These are phyloP conservation scores for Picochlorum sp. DNA, from an alignment of 139 green algal species.

Conservation along the genomic window DNA sequence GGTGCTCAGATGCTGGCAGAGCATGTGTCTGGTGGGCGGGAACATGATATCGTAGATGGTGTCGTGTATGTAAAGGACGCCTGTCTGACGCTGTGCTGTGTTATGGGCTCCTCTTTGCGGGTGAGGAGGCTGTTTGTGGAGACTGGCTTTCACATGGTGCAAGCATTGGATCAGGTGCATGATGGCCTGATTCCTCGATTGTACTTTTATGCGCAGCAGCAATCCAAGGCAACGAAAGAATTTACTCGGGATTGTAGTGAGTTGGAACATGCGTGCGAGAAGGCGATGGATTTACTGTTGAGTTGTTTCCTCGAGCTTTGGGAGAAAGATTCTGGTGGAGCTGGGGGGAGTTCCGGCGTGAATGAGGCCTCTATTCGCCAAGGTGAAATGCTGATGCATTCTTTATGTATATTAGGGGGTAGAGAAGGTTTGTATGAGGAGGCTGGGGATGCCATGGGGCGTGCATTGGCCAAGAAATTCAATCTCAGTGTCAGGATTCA, in stretches of 20 bases:
- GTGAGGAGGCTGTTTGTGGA: constrained; percentile 38
- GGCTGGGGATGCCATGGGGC: neutral
- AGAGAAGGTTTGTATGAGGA: constrained; percentile 6
- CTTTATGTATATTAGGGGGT: constrained; percentile 38
- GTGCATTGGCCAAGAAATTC: constrained; percentile 13
- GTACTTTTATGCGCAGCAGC: neutral
- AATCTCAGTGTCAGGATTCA: constrained; percentile 16
- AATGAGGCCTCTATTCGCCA: constrained; percentile 23
- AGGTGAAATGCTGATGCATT: constrained; percentile 48
- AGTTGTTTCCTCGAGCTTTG: neutral
- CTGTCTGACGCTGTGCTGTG: constrained; percentile 42
- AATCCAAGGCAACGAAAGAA: neutral
- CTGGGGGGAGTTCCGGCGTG: neutral
- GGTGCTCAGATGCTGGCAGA: neutral
- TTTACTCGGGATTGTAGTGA: neutral
- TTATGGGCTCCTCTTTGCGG: constrained; percentile 40
- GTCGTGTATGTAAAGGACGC: constrained; percentile 57
- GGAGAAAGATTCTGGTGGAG: neutral
- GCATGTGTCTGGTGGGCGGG: neutral
- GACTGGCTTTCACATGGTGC: constrained; percentile 2
- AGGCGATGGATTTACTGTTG: constrained; percentile 35
- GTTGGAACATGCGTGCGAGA: constrained; percentile 19
- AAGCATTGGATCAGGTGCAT: constrained; percentile 19
- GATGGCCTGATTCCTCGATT: constrained; percentile 15
- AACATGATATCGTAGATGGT: constrained; percentile 39